Percentiles rank a stretch among this genome's conserved stretches.
phyloP scores from a whole-genome alignment of 2,329 filamentous ascomycete species.

The Fusarium mundagurra region DNA sequence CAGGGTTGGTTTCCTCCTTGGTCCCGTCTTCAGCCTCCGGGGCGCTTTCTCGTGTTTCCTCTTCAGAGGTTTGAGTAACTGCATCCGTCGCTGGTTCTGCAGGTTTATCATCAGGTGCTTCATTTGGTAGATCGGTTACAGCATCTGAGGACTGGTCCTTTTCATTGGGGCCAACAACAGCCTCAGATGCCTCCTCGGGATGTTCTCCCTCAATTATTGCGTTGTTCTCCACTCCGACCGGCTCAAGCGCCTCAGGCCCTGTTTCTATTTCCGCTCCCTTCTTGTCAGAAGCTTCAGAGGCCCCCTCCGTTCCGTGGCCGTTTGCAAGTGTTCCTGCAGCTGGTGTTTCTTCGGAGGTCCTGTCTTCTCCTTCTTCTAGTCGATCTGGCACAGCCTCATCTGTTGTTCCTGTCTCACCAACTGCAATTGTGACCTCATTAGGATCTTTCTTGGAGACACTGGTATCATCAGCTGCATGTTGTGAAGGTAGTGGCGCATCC shows the following conservation, averaged over 20 bases:
- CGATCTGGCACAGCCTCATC: neutral
- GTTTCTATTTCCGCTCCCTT: slow-evolving; percentile 4
- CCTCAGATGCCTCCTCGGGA: slow-evolving; percentile 4
- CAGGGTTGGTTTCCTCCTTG: neutral
- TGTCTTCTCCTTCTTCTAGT: slow-evolving; percentile 6
- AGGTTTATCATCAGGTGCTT: neutral
- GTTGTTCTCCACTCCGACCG: neutral
- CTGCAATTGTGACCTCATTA: neutral
- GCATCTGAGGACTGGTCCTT: neutral
- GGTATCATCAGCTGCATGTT: neutral
- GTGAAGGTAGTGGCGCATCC: neutral
- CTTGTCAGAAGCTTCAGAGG: slow-evolving; percentile 1
- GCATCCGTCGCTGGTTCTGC: neutral
- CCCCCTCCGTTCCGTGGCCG: neutral
- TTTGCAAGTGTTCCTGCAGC: neutral
- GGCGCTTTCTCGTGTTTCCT: neutral
- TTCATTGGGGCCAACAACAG: neutral
- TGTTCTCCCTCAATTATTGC: neutral
- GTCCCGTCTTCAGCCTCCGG: neutral
- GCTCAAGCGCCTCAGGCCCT: neutral
- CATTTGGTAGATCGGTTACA: neutral
- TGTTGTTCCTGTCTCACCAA: slow-evolving; percentile 1
- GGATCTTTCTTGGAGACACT: neutral
- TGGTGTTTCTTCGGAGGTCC: slow-evolving; percentile 5
- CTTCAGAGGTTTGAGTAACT: neutral